Evolutionary conservation across 2,329 filamentous ascomycete species (phyloP).

Genomic region (Aspergillus persii): DNA sequence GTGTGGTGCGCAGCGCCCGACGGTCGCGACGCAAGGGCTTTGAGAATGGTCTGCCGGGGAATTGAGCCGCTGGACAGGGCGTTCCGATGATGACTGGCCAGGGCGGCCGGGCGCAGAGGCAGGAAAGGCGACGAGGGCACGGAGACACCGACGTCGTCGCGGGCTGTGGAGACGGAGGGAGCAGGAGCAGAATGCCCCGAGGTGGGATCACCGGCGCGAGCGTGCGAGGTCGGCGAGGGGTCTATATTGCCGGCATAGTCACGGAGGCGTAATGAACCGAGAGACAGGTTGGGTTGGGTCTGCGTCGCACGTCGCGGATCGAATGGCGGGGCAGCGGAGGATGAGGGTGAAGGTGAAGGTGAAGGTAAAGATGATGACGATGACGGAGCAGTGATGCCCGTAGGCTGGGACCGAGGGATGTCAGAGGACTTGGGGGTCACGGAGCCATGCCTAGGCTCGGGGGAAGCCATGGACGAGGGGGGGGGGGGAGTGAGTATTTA

Average conservation of each 20-base stretch:
- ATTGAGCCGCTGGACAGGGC: slow-evolving; percentile 63
- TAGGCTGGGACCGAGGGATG: neutral
- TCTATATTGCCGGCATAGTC: slow-evolving; percentile 46
- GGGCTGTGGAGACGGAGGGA: slow-evolving; percentile 19
- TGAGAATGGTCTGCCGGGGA: slow-evolving; percentile 78
- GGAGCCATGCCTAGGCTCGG: slow-evolving; percentile 14
- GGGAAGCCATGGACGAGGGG: slow-evolving; percentile 21
- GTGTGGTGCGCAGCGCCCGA: slow-evolving; percentile 12
- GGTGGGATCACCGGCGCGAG: slow-evolving; percentile 22
- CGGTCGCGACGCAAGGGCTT: slow-evolving; percentile 68
- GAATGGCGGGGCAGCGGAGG: slow-evolving; percentile 7
- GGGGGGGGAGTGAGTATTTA: neutral
- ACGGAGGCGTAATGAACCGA: slow-evolving; percentile 41
- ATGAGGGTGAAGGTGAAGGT: slow-evolving; percentile 20
- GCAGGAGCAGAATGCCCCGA: slow-evolving; percentile 19
- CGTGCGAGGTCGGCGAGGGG: slow-evolving; percentile 38
- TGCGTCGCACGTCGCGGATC: slow-evolving; percentile 26
- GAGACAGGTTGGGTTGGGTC: slow-evolving; percentile 16
- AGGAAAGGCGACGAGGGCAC: slow-evolving; percentile 32
- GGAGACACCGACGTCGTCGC: slow-evolving; percentile 24
- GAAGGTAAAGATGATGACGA: slow-evolving; percentile 20
- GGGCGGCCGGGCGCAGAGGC: slow-evolving; percentile 34
- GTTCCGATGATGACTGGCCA: slow-evolving; percentile 45
- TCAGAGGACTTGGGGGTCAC: slow-evolving; percentile 15
- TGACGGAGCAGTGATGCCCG: slow-evolving; percentile 2